A percentile compares a stretch with the other conserved stretches of the same genome.
Evolutionary conservation across 2,329 filamentous ascomycete genomes (phyloP).

Genomic region (Aplosporella prunicola): DNA sequence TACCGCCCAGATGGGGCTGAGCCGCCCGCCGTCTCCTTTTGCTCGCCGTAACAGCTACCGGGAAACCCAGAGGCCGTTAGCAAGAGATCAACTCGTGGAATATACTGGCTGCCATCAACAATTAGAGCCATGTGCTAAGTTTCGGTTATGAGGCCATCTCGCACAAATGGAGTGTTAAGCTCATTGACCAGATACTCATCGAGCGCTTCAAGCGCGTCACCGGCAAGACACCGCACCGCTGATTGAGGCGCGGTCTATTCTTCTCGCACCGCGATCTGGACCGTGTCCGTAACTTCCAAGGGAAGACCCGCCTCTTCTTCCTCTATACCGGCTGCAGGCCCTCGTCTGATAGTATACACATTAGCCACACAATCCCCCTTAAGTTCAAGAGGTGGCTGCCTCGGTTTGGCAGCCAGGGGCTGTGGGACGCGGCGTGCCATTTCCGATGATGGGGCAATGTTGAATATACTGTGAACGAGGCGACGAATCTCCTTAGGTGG

Average conservation of each 20-base stretch:
- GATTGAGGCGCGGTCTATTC: slow-evolving; percentile 79
- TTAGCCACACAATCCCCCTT: slow-evolving; percentile 81
- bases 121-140: slow-evolving; percentile 62
- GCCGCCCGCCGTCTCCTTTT: slow-evolving; percentile 30
- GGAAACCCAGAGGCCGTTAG: slow-evolving; percentile 27
- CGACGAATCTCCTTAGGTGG: too few species aligned
- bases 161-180: slow-evolving; percentile 58
- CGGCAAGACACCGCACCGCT: slow-evolving; percentile 80
- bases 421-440: too few species aligned
- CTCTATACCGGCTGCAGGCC: slow-evolving; percentile 91
- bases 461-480: too few species aligned
- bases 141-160: slow-evolving; percentile 60
- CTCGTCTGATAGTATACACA: slow-evolving; percentile 80
- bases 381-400: slow-evolving; percentile 85
- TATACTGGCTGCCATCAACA: slow-evolving; percentile 59
- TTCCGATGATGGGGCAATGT: too few species aligned
- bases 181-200: slow-evolving; percentile 66
- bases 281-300: slow-evolving; percentile 76
- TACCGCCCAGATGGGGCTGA: slow-evolving; percentile 16
- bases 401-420: too few species aligned
- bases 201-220: slow-evolving; percentile 85
- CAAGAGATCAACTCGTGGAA: slow-evolving; percentile 57
- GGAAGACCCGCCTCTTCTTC: slow-evolving; percentile 85
- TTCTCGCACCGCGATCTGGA: slow-evolving; percentile 89
- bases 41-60: slow-evolving; percentile 27